These are phyloP conservation scores for Stachybotrys chlorohalonatus DNA, from an alignment of 2,329 filamentous ascomycete genomes.

Conservation along the genomic window DNA sequence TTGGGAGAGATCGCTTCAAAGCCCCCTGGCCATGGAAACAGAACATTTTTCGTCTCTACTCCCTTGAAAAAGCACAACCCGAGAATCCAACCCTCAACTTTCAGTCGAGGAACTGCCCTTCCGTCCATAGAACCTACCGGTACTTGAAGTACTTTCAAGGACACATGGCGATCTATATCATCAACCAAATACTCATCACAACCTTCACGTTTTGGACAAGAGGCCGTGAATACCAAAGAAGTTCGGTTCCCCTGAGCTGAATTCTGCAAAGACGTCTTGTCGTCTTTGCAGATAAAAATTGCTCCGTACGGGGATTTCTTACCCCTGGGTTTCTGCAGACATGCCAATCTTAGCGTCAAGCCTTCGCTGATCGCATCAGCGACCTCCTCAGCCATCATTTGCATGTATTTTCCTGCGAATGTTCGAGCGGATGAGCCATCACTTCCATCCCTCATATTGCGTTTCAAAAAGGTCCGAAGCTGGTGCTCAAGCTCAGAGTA, in stretches of 20 bases:
- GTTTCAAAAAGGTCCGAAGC: constrained; percentile 4
- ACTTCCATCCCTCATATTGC: neutral
- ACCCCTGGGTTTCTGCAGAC: constrained; percentile 3
- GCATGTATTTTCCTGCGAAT: constrained; percentile 8
- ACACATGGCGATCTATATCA: constrained; percentile 13
- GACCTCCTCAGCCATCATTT: constrained; percentile 9
- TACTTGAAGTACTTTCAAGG: constrained; percentile 4
- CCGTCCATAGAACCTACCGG: neutral
- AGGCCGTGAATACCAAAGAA: constrained; percentile 9
- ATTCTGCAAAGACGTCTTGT: neutral
- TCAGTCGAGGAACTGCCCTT: constrained; percentile 5
- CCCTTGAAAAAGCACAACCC: constrained; percentile 13
- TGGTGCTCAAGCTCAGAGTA: constrained; percentile 1
- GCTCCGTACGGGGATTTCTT: constrained; percentile 4
- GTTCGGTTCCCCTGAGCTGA: neutral
- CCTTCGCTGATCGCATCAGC: constrained; percentile 9
- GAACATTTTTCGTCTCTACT: constrained; percentile 3
- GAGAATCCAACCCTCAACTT: constrained; percentile 10
- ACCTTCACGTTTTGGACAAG: constrained; percentile 4
- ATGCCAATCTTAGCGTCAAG: constrained; percentile 6
- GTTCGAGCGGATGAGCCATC: constrained; percentile 5
- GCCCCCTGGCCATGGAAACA: constrained; percentile 13
- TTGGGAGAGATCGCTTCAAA: neutral
- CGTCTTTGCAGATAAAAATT: constrained; percentile 6
- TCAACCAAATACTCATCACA: constrained; percentile 8